These are phyloP conservation scores for Coniophora puteana DNA, from an alignment of 1,284 basidiomycete genomes.

Conservation along the genomic window DNA sequence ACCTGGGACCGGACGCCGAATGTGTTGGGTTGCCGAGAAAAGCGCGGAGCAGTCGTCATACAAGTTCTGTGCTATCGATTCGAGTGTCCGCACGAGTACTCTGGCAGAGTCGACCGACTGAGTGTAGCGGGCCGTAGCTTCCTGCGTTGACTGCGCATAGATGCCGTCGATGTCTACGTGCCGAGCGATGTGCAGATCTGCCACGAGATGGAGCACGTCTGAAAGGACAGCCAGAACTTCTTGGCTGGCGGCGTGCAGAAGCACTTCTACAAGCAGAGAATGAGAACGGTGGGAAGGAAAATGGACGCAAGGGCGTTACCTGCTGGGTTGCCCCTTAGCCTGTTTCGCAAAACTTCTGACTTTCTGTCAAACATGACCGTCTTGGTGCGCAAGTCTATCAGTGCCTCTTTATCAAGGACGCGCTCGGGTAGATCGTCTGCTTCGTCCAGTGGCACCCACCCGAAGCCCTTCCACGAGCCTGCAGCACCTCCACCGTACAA, in stretches of 20 bases:
- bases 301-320: too few relatives aligned
- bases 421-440: conserved; percentile 45
- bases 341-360: too few relatives aligned
- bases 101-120: conserved; percentile 65
- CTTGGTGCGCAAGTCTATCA: too few relatives aligned
- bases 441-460: conserved; percentile 59
- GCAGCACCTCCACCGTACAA: conserved; percentile 68
- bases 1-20: conserved; percentile 36
- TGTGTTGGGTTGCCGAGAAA: conserved; percentile 51
- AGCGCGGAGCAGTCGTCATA: conserved; percentile 66
- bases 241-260: conserved; percentile 38
- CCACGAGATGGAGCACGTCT: conserved; percentile 51
- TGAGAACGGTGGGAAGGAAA: too few relatives aligned
- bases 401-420: conserved; percentile 47
- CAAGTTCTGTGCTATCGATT: conserved; percentile 62
- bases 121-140: conserved; percentile 44
- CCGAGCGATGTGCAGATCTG: conserved; percentile 70
- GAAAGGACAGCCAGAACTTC: conserved; percentile 51
- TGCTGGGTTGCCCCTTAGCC: too few relatives aligned
- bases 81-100: conserved; percentile 62
- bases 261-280: too few relatives aligned
- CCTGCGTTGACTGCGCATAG: conserved; percentile 41
- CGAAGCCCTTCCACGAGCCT: conserved; percentile 76
- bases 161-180: conserved; percentile 78
- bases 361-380: too few relatives aligned